Evolutionary conservation across 2,329 filamentous ascomycete species (phyloP).

Genomic region (Ophiocordyceps camponoti-rufipedis): DNA sequence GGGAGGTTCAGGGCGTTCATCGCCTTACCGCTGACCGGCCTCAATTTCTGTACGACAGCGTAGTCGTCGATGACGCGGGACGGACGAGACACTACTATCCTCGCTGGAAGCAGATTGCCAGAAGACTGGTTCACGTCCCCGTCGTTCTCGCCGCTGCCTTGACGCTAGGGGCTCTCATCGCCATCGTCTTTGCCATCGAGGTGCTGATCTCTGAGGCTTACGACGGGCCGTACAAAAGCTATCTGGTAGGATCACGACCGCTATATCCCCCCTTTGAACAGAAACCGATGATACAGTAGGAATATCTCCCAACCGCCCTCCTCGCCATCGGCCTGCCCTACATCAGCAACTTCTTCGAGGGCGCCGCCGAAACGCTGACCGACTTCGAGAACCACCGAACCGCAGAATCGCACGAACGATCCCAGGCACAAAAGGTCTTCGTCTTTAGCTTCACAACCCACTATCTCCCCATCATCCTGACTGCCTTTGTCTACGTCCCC

Average conservation of each 20-base stretch:
- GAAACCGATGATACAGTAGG: constrained; percentile 19
- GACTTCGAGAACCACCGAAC: constrained; percentile 64
- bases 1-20: constrained; percentile 53
- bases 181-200: constrained; percentile 53
- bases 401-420: constrained; percentile 46
- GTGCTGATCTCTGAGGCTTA: constrained; percentile 62
- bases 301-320: constrained; percentile 55
- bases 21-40: constrained; percentile 46
- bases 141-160: constrained; percentile 42
- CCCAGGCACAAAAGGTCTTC: constrained; percentile 57
- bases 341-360: constrained; percentile 43
- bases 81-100: constrained; percentile 45
- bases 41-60: constrained; percentile 45
- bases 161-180: constrained; percentile 47
- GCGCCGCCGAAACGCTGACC: constrained; percentile 43
- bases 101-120: constrained; percentile 40
- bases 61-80: constrained; percentile 43
- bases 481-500: constrained; percentile 64
- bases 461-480: constrained; percentile 58
- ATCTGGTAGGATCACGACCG: constrained; percentile 27
- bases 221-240: constrained; percentile 45
- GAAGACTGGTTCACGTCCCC: constrained; percentile 51
- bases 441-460: constrained; percentile 67
- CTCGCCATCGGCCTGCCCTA: constrained; percentile 49
- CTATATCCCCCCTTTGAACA: background rate